Conservation (phyloP, 768 basidiomycete genomes). For the Dictyophora rubrovolvata region DNA sequence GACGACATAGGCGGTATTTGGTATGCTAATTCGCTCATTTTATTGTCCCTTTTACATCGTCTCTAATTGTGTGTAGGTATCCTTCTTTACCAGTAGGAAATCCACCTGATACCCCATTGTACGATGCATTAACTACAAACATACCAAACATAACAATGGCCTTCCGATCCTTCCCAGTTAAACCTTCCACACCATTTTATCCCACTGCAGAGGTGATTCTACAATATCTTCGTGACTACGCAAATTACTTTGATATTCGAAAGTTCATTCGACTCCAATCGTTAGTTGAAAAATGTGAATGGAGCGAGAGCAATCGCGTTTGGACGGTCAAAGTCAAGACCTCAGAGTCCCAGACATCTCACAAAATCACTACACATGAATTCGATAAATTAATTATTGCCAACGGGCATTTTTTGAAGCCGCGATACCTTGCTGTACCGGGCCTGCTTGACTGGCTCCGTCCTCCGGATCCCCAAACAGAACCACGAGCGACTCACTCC, state of each 20-base stretch:
- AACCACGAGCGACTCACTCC: constrained; percentile 48
- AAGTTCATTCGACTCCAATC: constrained; percentile 57
- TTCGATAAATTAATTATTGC: constrained; percentile 66
- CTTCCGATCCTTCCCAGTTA: constrained; percentile 52
- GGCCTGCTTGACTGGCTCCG: constrained; percentile 53
- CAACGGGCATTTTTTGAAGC: constrained; percentile 65
- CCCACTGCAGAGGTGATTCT: constrained; percentile 53
- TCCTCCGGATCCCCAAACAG: constrained; percentile 16
- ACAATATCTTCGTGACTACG: constrained; percentile 60
- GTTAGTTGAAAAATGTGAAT: constrained; percentile 37
- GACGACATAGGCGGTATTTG: constrained; percentile 67
- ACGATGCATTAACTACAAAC: constrained; percentile 76
- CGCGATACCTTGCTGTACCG: constrained; percentile 49
- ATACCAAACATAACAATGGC: constrained; percentile 73
- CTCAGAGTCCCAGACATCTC: constrained; percentile 20
- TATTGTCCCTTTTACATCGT: not conserved
- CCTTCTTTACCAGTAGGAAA: constrained; percentile 40
- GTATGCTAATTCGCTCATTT: constrained; percentile 29
- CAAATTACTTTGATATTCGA: constrained; percentile 47
- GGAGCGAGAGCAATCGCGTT: constrained; percentile 19
- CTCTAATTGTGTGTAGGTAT: constrained; percentile 31
- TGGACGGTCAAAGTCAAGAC: constrained; percentile 39
- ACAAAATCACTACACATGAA: constrained; percentile 19
- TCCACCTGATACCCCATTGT: constrained; percentile 58
- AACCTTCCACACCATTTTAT: constrained; percentile 61